phyloP scores from a whole-genome alignment of 495 filamentous ascomycete species.

The Podospora bellae-mahoneyi region DNA sequence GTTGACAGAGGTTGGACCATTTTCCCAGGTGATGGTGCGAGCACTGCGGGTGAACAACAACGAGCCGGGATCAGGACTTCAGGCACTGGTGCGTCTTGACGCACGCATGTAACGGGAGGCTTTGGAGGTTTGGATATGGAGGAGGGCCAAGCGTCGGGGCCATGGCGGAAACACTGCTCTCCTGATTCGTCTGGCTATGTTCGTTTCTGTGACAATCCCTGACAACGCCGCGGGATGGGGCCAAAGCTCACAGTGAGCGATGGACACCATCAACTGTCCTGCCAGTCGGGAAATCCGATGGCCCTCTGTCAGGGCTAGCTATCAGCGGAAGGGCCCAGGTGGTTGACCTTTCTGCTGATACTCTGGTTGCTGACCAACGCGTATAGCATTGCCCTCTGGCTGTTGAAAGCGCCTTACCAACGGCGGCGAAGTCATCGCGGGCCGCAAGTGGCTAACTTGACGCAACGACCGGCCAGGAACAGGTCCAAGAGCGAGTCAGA shows the following conservation, averaged over 20 bases:
- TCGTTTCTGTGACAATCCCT: conserved; percentile 20
- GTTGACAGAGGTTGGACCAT: conserved; percentile 5
- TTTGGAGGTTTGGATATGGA: conserved; percentile 31
- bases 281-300: not conserved
- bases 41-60: not conserved
- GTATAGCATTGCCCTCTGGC: not conserved
- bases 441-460: not conserved
- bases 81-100: conserved; percentile 40
- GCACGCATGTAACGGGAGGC: conserved; percentile 43
- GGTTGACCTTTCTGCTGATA: no score
- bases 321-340: not conserved
- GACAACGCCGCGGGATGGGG: conserved; percentile 9
- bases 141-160: conserved; percentile 22
- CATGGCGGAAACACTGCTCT: conserved; percentile 29
- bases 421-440: not conserved
- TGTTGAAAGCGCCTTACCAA: not conserved
- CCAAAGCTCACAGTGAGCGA: not conserved
- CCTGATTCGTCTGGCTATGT: conserved; percentile 36
- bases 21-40: conserved; percentile 1
- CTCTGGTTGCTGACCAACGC: no score
- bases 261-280: conserved; percentile 8
- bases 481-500: not conserved
- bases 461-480: not conserved
- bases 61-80: conserved; percentile 17
- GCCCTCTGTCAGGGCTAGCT: not conserved